Evolutionary conservation across 306 rosid genomes (phyloP).

Genomic region (Cucurbita moschata): DNA sequence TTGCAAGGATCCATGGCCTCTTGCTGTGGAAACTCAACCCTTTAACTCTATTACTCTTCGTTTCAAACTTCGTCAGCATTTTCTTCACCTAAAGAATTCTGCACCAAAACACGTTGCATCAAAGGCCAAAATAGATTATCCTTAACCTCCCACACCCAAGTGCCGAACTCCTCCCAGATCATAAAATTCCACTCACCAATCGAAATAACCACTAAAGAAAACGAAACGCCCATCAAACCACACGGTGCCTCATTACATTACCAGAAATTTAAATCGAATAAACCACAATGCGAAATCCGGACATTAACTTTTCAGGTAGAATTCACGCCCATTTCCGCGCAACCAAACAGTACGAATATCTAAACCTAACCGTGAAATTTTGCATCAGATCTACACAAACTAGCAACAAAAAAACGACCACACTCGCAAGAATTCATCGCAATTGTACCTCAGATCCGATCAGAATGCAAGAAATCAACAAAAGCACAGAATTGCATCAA

Average conservation of each 20-base stretch:
- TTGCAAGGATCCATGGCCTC: conserved; percentile 97
- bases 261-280: background rate
- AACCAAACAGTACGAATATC: background rate
- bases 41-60: conserved; percentile 93
- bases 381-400: conserved; percentile 11
- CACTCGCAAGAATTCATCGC: background rate
- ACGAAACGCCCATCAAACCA: background rate
- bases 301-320: background rate
- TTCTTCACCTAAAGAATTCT: conserved; percentile 23
- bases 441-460: conserved; percentile 33
- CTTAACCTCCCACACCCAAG: background rate
- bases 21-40: conserved; percentile 89
- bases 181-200: background rate
- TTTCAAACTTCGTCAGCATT: conserved; percentile 94
- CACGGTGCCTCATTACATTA: background rate
- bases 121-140: background rate
- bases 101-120: conserved; percentile 9
- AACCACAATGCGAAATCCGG: background rate
- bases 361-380: background rate
- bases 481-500: conserved; percentile 15
- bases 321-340: conserved; percentile 3
- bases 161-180: background rate
- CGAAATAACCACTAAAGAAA: background rate
- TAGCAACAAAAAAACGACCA: background rate
- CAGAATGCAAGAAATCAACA: conserved; percentile 13